Percentiles rank a stretch among this genome's conserved stretches.
Conservation (phyloP, 495 filamentous ascomycete species). For the Podospora fimiseda region DNA sequence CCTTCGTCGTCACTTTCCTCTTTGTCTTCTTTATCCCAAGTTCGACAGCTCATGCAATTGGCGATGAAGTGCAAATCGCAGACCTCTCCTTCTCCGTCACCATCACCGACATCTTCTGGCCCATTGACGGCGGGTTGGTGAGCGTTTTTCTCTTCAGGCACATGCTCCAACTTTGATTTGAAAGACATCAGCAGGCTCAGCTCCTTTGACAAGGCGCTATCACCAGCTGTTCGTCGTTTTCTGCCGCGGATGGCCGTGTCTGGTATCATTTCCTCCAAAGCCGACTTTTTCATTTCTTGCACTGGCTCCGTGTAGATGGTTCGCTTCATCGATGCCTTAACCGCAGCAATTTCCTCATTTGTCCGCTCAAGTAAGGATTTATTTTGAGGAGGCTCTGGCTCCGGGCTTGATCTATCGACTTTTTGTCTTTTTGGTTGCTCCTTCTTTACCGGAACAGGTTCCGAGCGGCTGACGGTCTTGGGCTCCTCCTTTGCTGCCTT, state of each 20-base stretch:
- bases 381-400: constrained; percentile 42
- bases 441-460: constrained; percentile 17
- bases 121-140: constrained; percentile 17
- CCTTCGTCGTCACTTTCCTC: constrained; percentile 59
- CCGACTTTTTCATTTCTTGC: constrained; percentile 55
- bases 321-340: constrained; percentile 91
- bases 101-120: constrained; percentile 23
- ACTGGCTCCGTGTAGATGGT: constrained; percentile 54
- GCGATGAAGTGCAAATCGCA: constrained; percentile 92
- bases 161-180: constrained; percentile 65
- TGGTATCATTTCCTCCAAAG: constrained; percentile 79
- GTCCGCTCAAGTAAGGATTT: constrained; percentile 53
- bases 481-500: constrained; percentile 15
- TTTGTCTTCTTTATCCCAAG: constrained; percentile 60
- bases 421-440: constrained; percentile 9
- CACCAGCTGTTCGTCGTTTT: constrained; percentile 59
- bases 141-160: constrained; percentile 40
- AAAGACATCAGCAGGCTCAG: constrained; percentile 69
- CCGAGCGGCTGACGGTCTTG: constrained; percentile 19
- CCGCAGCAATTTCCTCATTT: constrained; percentile 82
- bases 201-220: constrained; percentile 30
- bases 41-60: constrained; percentile 81
- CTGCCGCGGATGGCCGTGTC: constrained; percentile 71
- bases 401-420: constrained; percentile 35
- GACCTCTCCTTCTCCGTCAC: constrained; percentile 38